These are phyloP conservation scores for Colletotrichum tabaci DNA, from an alignment of 2,329 filamentous ascomycete species.

Conservation along the genomic window DNA sequence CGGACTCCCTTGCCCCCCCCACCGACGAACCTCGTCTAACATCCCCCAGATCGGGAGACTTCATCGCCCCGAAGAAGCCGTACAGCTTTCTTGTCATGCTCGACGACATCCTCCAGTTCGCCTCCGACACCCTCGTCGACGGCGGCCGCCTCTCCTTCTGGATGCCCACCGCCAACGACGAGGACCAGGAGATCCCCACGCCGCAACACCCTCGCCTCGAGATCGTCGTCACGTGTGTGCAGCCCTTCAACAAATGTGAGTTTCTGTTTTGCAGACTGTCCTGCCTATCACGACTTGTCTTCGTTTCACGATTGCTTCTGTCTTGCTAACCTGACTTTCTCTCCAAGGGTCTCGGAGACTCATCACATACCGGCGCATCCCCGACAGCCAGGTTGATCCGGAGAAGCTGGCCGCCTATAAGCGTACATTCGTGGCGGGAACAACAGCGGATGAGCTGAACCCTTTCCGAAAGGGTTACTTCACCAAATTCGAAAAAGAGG, in stretches of 20 bases:
- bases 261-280: constrained; percentile 9
- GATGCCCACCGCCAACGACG: constrained; percentile 93
- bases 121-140: constrained; percentile 81
- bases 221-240: constrained; percentile 82
- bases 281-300: not conserved
- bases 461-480: constrained; percentile 74
- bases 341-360: constrained; percentile 85
- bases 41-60: constrained; percentile 69
- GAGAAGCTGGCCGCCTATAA: constrained; percentile 56
- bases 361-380: constrained; percentile 85
- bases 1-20: constrained; percentile 18
- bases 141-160: constrained; percentile 90
- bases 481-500: constrained; percentile 63
- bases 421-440: constrained; percentile 54
- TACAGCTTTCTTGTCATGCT: constrained; percentile 95
- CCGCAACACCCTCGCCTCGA: constrained; percentile 84
- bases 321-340: constrained; percentile 19
- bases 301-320: constrained; percentile 5
- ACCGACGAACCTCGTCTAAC: constrained; percentile 38
- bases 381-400: constrained; percentile 69
- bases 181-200: constrained; percentile 81
- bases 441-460: constrained; percentile 72
- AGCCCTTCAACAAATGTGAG: constrained; percentile 90
- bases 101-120: constrained; percentile 89
- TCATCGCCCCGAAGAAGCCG: constrained; percentile 89